phyloP scores from a whole-genome alignment of 805 yeast species.

The Nakazawaea pomicola region DNA sequence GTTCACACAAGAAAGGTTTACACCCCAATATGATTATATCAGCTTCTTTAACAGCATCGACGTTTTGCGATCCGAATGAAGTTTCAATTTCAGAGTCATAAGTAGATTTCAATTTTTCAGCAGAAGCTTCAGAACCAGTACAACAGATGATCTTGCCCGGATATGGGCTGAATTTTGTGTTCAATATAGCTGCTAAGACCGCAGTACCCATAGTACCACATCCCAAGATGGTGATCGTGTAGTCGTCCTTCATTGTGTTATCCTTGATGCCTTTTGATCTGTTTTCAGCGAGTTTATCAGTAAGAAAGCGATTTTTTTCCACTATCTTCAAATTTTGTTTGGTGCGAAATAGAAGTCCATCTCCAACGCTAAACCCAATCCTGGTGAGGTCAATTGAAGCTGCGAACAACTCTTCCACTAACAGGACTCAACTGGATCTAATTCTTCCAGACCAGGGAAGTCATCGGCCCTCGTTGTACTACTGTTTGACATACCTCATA shows the following conservation, averaged over 20 bases:
- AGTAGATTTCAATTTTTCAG: slow-evolving; percentile 39
- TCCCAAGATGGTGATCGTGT: slow-evolving; percentile 77
- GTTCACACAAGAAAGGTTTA: slow-evolving; percentile 77
- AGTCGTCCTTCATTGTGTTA: slow-evolving; percentile 22
- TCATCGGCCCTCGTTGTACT: too few relatives aligned
- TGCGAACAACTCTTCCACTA: too few relatives aligned
- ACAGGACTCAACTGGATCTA: too few relatives aligned
- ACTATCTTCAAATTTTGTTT: not conserved
- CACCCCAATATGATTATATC: slow-evolving; percentile 78
- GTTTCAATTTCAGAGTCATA: slow-evolving; percentile 50
- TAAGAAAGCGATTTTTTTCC: not conserved
- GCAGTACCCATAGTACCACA: slow-evolving; percentile 97
- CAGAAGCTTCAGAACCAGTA: slow-evolving; percentile 53
- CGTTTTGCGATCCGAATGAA: slow-evolving; percentile 45
- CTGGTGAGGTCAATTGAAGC: too few relatives aligned
- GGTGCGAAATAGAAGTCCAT: not conserved
- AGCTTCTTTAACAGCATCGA: slow-evolving; percentile 55
- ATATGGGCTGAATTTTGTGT: slow-evolving; percentile 41
- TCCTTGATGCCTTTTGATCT: not conserved
- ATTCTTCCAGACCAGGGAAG: too few relatives aligned
- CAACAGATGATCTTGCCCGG: slow-evolving; percentile 79
- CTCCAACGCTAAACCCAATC: too few relatives aligned
- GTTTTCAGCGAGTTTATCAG: too few relatives aligned
- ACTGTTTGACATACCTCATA: too few relatives aligned
- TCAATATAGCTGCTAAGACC: slow-evolving; percentile 72